Evolutionary conservation across 352 stramenopile species (phyloP), one percentile per base, ranked within the genome.

Genomic region (Pythium vanterpoolii): DNA sequence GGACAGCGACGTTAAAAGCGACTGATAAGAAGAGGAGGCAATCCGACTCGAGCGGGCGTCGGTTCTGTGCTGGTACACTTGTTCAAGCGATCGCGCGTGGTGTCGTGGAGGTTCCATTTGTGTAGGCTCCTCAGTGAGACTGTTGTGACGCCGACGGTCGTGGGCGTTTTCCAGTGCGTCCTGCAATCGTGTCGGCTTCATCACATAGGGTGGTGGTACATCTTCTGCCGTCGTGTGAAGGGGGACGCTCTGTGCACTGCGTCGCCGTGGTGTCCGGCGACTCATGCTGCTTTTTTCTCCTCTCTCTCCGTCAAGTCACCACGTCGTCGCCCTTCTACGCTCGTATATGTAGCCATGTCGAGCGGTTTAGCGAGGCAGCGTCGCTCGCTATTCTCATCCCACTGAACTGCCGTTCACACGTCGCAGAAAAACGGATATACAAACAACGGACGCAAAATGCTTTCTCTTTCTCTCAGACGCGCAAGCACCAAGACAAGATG

Each of bases 171-270:
- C 42, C 21, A 74, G 53, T 5, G 58, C 63, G 26, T 62, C 53
- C 13, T 66, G 67, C 18, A 74, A 63, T 1, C 67, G 57, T 16
- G 48, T 54, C 6, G 55, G 31, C 19, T 48, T 53, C 57, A 65
- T 65, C 7, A 50, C 23, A 16, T 31, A 51, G 18, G 38, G n/a
- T 16, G 14, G 38, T 13, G n/a, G 18, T 23, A 39, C 11, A 8
- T 38, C 36, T 3, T 58, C 19, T 5, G 33, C 31, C 21, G 21
- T 39, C 4, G 9, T 3, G 8, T 6, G 18, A 5, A 18, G n/a
- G 23, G 24, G 4, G 28, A 52, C 31, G 21, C 53, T 45, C 11
- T 40, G 43, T 19, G 53, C 39, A 19, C 28, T 60, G 14, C 42
- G 53, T 1, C 53, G 40, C 21, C 53, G 28, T 18, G 42, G 53